Base-by-base conservation (phyloP, 352 stramenopile species). In the Hyaloperonospora brassicae region DNA sequence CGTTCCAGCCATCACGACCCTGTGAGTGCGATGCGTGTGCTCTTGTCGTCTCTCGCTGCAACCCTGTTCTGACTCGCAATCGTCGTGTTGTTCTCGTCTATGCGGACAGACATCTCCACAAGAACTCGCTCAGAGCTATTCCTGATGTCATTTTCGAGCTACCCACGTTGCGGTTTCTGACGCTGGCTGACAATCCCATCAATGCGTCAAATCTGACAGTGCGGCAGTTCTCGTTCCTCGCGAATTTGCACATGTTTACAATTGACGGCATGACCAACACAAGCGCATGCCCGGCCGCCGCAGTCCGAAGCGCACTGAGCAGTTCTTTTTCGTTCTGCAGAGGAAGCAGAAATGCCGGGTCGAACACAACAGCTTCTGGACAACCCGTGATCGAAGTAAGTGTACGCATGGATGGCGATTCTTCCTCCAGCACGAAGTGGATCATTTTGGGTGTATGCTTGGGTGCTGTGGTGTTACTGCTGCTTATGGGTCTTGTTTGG, bases 321-420 rank as follows among this genome's bases (percentile, higher is more conserved):
- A 38, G 43, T 7, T 84, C 65, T n/a, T 86, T 89, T 50, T 70
- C 45, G 5, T 86, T 89, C 54, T 89, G 79, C 30, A 54, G 72
- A 30, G 51, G 55, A 0, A 55, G 42, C 25, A 59, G 62, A 25
- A 49, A 46, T 3, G 47, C 50, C 14, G 46, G 47, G 1, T 14
- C 50, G 10, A 76, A 72, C 36, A 42, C 46, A 4, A 72, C 50
- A 2, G 43, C 64, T 30, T 62, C 59, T 0, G 34, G 49, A 10
- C 45, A 59, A 40, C 59, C 61, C 38, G 25, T 60, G 27, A 64
- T 59, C 2, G 61, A 51, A 9, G 30, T 52, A 22, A 61, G 54
- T 38, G 9, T 43, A 39, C 46, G 40, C 36, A 62, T 53, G 10
- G 57, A 60, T 30, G 27, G n/a, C 3, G 25, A 55, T 41, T 55